phyloP scores from a whole-genome alignment of 2,329 filamentous ascomycete genomes.

The Monosporascus sp. region DNA sequence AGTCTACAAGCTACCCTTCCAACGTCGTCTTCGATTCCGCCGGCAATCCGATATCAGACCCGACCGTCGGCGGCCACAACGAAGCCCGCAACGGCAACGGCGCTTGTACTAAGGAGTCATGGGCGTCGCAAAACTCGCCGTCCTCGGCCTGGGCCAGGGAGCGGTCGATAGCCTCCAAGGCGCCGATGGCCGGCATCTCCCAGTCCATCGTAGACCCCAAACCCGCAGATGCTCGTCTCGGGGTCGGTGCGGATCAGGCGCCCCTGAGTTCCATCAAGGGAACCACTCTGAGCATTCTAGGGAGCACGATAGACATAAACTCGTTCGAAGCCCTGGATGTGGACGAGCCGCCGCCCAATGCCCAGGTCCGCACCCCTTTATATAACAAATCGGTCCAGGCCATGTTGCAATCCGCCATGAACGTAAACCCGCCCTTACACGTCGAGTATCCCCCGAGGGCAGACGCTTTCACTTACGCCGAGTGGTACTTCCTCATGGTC shows the following conservation, averaged over 20 bases:
- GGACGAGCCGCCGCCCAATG: conserved; percentile 50
- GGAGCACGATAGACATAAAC: conserved; percentile 73
- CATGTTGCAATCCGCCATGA: conserved; percentile 61
- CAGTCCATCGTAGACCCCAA: conserved; percentile 32
- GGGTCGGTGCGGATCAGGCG: conserved; percentile 57
- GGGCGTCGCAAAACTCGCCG: conserved; percentile 28
- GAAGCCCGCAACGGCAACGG: background rate
- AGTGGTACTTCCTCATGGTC: conserved; percentile 71
- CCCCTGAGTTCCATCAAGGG: conserved; percentile 70
- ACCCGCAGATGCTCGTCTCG: conserved; percentile 59
- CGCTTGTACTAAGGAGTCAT: conserved; percentile 21
- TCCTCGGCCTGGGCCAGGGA: conserved; percentile 30
- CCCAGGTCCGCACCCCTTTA: conserved; percentile 36
- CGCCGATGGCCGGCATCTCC: conserved; percentile 18
- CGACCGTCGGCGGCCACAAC: conserved; percentile 3
- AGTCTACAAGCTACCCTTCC: conserved; percentile 18
- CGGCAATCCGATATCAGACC: conserved; percentile 21
- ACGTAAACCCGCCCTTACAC: conserved; percentile 51
- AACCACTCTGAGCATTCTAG: conserved; percentile 71
- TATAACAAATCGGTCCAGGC: conserved; percentile 70
- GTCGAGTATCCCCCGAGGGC: conserved; percentile 58
- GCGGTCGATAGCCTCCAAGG: conserved; percentile 11
- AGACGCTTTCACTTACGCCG: conserved; percentile 62
- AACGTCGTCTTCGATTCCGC: conserved; percentile 21
- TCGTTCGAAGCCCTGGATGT: conserved; percentile 63